phyloP scores from a whole-genome alignment of 805 yeast genomes.

The Sungouiella blattae region DNA sequence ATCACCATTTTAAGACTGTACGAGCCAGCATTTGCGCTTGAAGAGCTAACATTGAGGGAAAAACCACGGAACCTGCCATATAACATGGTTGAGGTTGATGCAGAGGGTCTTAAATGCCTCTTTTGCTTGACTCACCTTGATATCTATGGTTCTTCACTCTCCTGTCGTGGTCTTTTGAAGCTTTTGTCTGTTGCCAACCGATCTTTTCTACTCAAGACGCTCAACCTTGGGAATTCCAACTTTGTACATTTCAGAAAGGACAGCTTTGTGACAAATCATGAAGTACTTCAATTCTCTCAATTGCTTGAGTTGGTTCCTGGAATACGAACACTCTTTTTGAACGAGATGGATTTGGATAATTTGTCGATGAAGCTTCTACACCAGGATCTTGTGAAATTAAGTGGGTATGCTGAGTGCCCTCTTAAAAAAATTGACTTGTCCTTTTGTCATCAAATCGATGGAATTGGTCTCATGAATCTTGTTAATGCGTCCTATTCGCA shows the following conservation, averaged over 20 bases:
- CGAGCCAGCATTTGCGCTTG: slow-evolving; percentile 23
- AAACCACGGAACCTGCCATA: slow-evolving; percentile 16
- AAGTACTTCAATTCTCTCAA: slow-evolving; percentile 8
- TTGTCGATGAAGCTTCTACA: slow-evolving; percentile 27
- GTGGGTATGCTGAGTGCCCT: slow-evolving; percentile 13
- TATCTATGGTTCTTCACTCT: slow-evolving; percentile 15
- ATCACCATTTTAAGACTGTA: slow-evolving; percentile 27
- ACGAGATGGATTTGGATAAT: slow-evolving; percentile 37
- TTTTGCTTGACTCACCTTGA: slow-evolving; percentile 25
- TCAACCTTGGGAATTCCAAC: slow-evolving; percentile 14
- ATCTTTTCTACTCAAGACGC: slow-evolving; percentile 1
- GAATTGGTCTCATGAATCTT: slow-evolving; percentile 36
- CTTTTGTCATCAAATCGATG: slow-evolving; percentile 31
- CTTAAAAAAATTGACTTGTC: slow-evolving; percentile 34
- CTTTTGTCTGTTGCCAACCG: slow-evolving; percentile 7
- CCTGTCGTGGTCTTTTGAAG: slow-evolving; percentile 11
- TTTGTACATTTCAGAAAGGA: slow-evolving; percentile 12
- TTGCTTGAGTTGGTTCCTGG: slow-evolving; percentile 15
- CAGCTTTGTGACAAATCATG: slow-evolving; percentile 5
- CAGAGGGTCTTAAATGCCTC: slow-evolving; percentile 22
- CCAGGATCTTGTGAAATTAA: slow-evolving; percentile 19
- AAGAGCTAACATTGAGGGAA: slow-evolving; percentile 31
- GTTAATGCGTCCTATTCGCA: slow-evolving; percentile 14
- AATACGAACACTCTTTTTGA: slow-evolving; percentile 22
- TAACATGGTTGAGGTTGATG: slow-evolving; percentile 24